These are phyloP conservation scores for Taphrina communis DNA, from an alignment of 1,139 yeast species.

Conservation along the genomic window DNA sequence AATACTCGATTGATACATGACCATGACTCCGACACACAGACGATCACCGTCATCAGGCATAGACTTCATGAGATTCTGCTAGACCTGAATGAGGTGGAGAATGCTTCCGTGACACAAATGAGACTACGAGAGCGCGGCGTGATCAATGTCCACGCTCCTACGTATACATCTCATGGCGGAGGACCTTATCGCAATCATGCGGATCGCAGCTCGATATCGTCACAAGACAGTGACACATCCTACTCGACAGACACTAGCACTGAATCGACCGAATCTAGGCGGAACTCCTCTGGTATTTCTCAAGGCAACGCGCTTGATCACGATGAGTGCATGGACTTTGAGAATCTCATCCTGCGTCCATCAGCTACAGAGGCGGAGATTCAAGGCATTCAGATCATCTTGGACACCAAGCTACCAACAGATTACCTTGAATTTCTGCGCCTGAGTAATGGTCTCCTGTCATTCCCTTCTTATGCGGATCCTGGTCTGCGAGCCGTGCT, in stretches of 20 bases:
- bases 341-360: conserved; percentile 1
- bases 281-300: background rate
- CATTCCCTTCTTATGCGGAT: conserved; percentile 20
- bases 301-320: background rate
- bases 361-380: conserved; percentile 10
- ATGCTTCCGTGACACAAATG: conserved; percentile 2
- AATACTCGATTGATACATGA: background rate
- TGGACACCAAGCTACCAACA: conserved; percentile 14
- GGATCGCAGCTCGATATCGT: background rate
- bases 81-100: conserved; percentile 1
- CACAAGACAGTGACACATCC: conserved; percentile 8
- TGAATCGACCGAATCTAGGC: background rate
- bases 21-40: background rate
- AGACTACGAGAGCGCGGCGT: background rate
- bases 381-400: background rate
- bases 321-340: background rate
- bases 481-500: conserved; percentile 15
- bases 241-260: conserved; percentile 4
- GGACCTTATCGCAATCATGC: background rate
- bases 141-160: background rate
- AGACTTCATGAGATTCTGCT: conserved; percentile 5
- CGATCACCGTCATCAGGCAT: background rate
- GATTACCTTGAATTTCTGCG: conserved; percentile 18
- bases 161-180: background rate
- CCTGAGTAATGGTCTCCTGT: conserved; percentile 17